These are phyloP conservation scores for Penicillium sp. DNA, from an alignment of 2,329 filamentous ascomycete species.

Conservation along the genomic window DNA sequence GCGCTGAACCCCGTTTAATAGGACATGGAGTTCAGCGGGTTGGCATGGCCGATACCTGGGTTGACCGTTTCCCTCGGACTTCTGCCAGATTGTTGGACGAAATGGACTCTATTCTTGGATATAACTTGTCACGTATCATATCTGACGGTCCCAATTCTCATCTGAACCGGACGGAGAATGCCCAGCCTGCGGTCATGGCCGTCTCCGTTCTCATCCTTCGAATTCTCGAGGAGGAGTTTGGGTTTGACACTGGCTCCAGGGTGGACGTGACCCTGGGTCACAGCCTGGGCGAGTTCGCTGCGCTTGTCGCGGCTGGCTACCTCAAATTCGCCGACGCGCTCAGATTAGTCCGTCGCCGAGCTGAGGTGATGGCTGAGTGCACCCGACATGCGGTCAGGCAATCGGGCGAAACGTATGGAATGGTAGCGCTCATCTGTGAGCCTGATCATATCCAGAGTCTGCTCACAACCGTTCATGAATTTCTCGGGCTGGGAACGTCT, in stretches of 20 bases:
- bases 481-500: conserved; percentile 65
- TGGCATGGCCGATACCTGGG: conserved; percentile 81
- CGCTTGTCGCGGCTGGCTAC: conserved; percentile 78
- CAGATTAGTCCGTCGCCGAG: conserved; percentile 69
- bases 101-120: conserved; percentile 72
- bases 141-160: conserved; percentile 70
- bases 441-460: conserved; percentile 67
- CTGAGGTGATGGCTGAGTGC: conserved; percentile 76
- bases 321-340: conserved; percentile 73
- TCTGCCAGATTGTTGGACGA: conserved; percentile 74
- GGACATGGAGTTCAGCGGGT: conserved; percentile 86
- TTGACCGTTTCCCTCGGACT: conserved; percentile 76
- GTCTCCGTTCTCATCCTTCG: conserved; percentile 85
- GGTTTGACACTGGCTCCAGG: conserved; percentile 64
- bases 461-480: conserved; percentile 70
- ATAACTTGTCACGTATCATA: conserved; percentile 72
- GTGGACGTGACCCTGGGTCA: conserved; percentile 84
- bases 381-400: conserved; percentile 61
- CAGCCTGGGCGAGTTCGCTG: conserved; percentile 88
- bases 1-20: conserved; percentile 35
- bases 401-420: conserved; percentile 80
- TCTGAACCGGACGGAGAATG: conserved; percentile 77
- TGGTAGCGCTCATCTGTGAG: conserved; percentile 90
- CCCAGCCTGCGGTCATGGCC: conserved; percentile 94
- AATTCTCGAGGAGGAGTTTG: conserved; percentile 79